These are phyloP conservation scores for Leccinum subrobustum DNA, from an alignment of 1,284 basidiomycete species.

Conservation along the genomic window DNA sequence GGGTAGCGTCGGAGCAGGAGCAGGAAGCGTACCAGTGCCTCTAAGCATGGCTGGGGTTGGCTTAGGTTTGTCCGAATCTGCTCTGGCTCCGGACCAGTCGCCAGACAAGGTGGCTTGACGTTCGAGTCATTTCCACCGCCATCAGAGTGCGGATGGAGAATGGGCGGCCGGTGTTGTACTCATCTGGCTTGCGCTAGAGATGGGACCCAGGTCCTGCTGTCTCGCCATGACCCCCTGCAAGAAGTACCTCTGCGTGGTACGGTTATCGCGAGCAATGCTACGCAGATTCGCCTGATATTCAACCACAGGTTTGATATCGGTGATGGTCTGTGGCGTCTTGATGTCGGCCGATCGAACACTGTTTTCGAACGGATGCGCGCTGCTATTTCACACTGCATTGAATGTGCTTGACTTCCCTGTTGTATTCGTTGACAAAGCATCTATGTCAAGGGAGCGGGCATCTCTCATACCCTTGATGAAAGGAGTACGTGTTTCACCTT, in stretches of 20 bases:
- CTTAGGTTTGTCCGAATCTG: not conserved
- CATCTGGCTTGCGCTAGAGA: conserved; percentile 40
- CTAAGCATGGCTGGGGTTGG: not conserved
- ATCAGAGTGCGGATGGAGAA: conserved; percentile 16
- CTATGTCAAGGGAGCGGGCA: conserved; percentile 93
- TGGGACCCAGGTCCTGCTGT: conserved; percentile 64
- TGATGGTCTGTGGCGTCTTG: conserved; percentile 65
- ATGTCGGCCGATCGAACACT: conserved; percentile 68
- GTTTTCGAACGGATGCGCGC: conserved; percentile 68
- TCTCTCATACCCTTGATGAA: conserved; percentile 86
- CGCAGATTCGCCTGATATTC: conserved; percentile 60
- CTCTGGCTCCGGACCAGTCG: conserved; percentile 11
- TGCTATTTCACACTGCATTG: conserved; percentile 57
- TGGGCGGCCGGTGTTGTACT: conserved; percentile 21
- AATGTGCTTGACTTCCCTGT: conserved; percentile 85
- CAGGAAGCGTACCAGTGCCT: not conserved
- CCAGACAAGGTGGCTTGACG: conserved; percentile 11
- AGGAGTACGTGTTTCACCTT: conserved; percentile 57
- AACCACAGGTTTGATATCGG: conserved; percentile 46
- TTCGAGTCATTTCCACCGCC: conserved; percentile 9
- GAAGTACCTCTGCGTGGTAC: conserved; percentile 54
- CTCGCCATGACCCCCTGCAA: conserved; percentile 57
- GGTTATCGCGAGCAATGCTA: conserved; percentile 48
- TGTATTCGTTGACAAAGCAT: conserved; percentile 93
- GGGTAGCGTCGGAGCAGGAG: conserved; percentile 1